Evolutionary conservation across 2,329 filamentous ascomycete genomes (phyloP).

Genomic region (Aschersonia sp.): DNA sequence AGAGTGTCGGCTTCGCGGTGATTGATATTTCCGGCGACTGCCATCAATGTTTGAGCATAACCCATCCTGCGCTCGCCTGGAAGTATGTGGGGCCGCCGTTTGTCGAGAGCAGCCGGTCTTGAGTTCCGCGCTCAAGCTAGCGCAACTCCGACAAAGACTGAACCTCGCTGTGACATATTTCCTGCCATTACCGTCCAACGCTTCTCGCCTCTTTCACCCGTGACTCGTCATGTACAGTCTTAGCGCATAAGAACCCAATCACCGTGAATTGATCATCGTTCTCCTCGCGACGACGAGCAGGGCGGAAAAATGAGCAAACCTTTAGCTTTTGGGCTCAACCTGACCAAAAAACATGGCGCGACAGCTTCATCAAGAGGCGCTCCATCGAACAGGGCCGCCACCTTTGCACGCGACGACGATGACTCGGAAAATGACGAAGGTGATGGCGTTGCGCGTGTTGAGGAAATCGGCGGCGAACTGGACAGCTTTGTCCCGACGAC

Average conservation of each 20-base stretch:
- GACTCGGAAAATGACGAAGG: constrained; percentile 37
- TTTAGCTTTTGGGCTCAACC: constrained; percentile 42
- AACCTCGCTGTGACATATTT: no score
- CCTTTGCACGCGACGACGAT: constrained; percentile 43
- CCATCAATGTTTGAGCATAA: no score
- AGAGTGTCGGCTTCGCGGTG: no score
- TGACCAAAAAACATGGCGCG: constrained; percentile 39
- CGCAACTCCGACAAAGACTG: no score
- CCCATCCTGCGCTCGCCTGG: no score
- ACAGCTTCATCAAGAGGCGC: constrained; percentile 29
- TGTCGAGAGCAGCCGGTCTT: no score
- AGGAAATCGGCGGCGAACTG: constrained; percentile 50
- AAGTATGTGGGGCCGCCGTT: no score
- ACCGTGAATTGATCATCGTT: background rate
- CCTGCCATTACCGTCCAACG: no score
- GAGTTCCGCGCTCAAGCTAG: no score
- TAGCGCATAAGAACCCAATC: background rate
- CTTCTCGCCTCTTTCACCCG: no score
- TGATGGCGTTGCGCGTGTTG: constrained; percentile 22
- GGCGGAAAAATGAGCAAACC: constrained; percentile 29
- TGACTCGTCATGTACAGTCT: background rate
- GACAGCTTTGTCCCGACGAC: constrained; percentile 27
- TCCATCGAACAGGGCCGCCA: constrained; percentile 30
- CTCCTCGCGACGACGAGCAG: background rate
- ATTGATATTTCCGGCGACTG: no score